phyloP scores from a whole-genome alignment of 208 protist species.

The Trypanosoma platydactyli region DNA sequence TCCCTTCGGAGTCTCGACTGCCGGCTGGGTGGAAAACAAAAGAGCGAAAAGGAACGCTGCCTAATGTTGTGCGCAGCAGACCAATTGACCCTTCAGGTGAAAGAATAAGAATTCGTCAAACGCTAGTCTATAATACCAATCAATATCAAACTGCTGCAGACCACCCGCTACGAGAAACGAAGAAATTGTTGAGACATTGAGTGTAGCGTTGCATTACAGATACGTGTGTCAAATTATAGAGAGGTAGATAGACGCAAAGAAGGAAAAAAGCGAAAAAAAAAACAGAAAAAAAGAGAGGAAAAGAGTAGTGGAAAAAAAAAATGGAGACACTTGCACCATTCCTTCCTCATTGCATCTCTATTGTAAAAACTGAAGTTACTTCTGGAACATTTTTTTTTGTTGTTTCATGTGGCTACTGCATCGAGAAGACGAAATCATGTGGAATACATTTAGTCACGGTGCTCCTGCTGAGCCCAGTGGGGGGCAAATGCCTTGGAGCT shows the following conservation, averaged over 20 bases:
- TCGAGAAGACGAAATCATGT: constrained; percentile 17
- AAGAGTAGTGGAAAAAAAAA: too few relatives aligned
- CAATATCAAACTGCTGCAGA: too few relatives aligned
- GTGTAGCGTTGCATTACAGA: background rate
- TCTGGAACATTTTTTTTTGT: background rate
- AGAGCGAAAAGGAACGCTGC: too few relatives aligned
- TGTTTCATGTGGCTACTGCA: constrained; percentile 2
- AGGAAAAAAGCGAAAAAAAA: constrained; percentile 8
- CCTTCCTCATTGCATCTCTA: background rate
- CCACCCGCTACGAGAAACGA: background rate
- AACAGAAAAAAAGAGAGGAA: background rate
- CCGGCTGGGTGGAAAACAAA: background rate
- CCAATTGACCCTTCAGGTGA: too few relatives aligned
- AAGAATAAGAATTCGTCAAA: too few relatives aligned
- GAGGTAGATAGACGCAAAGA: background rate
- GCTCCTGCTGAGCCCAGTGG: background rate
- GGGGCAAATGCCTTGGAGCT: background rate
- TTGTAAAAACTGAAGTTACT: background rate
- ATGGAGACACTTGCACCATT: background rate
- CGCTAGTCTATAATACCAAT: too few relatives aligned
- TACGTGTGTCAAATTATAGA: background rate
- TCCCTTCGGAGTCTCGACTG: background rate
- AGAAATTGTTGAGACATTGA: background rate
- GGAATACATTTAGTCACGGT: background rate
- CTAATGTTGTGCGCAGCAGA: too few relatives aligned